Base-by-base conservation (phyloP, 331 rosid species). In the Dryas integrifolia region DNA sequence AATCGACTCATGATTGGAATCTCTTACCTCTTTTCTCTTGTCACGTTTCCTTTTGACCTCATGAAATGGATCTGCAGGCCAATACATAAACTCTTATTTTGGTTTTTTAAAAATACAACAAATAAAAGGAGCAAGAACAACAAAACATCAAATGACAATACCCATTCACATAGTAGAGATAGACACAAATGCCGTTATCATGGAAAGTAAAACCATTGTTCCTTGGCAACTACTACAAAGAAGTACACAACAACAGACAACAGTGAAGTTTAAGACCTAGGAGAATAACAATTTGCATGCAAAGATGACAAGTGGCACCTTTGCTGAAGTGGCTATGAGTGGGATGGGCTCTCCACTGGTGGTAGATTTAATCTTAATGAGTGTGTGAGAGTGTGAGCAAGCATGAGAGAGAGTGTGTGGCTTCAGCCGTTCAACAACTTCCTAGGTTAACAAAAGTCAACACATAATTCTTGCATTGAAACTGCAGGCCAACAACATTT, bases 11-110 rank as follows among this genome's bases (percentile, higher is more conserved):
- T 60, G 50, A 67, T 24, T 77, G 70, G 21, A 30, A 76, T 70
- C 67, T 76, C 80, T 87, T 83, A 90, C 98, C 93, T 92, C 98
- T 82, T 90, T 92, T 82, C 80, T 88, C 81, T 79, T 90, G 76
- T 85, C 97, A 51, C 79, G 95, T 77, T 90, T 92, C 81, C 98
- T 87, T 85, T 87, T 92, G 80, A 92, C 98, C 88, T 88, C 98
- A 53, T 86, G 97, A 80, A 92, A 92, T 56, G 97, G 77, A 83
- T 90, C 98, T 92, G 96, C 71, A 55, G 65, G 80, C 80, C 80
- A 79, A 69, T 24, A 58, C 55, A 57, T 45, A n/a, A 41, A 51
- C 45, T 41, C 3, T 76, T 58, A 80, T 59, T 65, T 66, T 57
- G 64, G 38, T 38, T 72, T 14, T 21, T 9, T 59, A 63, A 48